phyloP scores from a whole-genome alignment of 176 grass and related monocot species.

The Pontederia paniculata region DNA sequence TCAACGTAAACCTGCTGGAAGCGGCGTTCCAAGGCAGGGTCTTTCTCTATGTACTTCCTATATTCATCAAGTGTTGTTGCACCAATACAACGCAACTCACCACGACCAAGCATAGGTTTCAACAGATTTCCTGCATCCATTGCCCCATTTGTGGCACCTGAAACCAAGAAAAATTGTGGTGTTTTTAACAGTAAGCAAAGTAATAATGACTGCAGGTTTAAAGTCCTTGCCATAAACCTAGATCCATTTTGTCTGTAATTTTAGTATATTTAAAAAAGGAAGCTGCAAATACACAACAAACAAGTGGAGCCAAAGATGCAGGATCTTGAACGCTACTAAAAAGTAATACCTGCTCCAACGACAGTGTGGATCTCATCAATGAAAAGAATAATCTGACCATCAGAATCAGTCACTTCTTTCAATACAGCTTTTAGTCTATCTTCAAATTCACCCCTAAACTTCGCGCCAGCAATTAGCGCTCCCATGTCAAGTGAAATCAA shows the following conservation, averaged over 20 bases:
- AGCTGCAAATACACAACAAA: background rate
- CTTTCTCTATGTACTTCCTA: conserved; percentile 98
- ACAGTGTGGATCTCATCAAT: conserved; percentile 99
- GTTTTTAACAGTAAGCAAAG: background rate
- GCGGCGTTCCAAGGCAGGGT: conserved; percentile 88
- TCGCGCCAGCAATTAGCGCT: conserved; percentile 87
- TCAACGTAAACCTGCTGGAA: conserved; percentile 99
- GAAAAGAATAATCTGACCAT: conserved; percentile 82
- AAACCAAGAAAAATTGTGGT: conserved; percentile 17
- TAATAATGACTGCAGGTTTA: background rate
- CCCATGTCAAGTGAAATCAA: conserved; percentile 98
- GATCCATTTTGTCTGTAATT: background rate
- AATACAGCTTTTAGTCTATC: conserved; percentile 97
- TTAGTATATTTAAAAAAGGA: background rate
- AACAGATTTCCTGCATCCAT: conserved; percentile 98
- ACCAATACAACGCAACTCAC: conserved; percentile 89
- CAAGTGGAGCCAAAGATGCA: background rate
- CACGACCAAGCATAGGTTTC: conserved; percentile 97
- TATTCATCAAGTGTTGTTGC: conserved; percentile 97
- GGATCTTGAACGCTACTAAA: background rate
- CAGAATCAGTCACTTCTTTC: conserved; percentile 87
- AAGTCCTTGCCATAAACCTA: background rate
- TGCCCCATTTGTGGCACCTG: conserved; percentile 93
- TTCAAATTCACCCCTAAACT: conserved; percentile 94
- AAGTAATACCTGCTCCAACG: conserved; percentile 70